Evolutionary conservation across 2,329 filamentous ascomycete genomes (phyloP).

Genomic region (Arthrocladium fulminans): DNA sequence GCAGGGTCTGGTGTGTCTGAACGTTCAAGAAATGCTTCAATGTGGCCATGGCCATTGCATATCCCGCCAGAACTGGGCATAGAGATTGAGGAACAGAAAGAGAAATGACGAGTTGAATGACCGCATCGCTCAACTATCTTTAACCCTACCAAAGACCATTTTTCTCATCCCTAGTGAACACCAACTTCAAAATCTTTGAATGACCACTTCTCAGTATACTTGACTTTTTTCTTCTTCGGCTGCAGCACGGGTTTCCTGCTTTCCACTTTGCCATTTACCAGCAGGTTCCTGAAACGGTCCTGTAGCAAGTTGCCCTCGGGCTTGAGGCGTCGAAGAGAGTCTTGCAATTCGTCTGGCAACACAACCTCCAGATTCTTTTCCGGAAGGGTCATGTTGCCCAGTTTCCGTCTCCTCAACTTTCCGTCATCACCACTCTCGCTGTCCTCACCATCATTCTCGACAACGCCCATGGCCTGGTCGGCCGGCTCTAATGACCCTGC

Average conservation of each 20-base stretch:
- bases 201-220: conserved; percentile 89
- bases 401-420: conserved; percentile 14
- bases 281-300: conserved; percentile 80
- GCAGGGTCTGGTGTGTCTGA: too few species aligned
- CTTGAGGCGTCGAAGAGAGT: conserved; percentile 72
- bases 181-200: conserved; percentile 81
- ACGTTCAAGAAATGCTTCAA: too few species aligned
- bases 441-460: conserved; percentile 23
- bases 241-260: conserved; percentile 68
- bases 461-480: conserved; percentile 45
- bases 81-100: too few species aligned
- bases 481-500: conserved; percentile 32
- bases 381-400: conserved; percentile 42
- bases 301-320: conserved; percentile 93
- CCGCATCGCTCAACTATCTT: neutral
- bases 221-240: conserved; percentile 70
- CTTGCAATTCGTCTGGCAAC: conserved; percentile 71
- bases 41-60: too few species aligned
- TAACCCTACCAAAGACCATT: neutral
- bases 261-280: conserved; percentile 85
- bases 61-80: too few species aligned
- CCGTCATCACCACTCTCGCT: conserved; percentile 38
- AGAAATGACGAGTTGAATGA: too few species aligned
- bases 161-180: neutral
- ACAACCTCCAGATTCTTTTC: conserved; percentile 74